Base-by-base conservation (phyloP, 176 grass and related monocot genomes). In the Calamus simplicifolius region DNA sequence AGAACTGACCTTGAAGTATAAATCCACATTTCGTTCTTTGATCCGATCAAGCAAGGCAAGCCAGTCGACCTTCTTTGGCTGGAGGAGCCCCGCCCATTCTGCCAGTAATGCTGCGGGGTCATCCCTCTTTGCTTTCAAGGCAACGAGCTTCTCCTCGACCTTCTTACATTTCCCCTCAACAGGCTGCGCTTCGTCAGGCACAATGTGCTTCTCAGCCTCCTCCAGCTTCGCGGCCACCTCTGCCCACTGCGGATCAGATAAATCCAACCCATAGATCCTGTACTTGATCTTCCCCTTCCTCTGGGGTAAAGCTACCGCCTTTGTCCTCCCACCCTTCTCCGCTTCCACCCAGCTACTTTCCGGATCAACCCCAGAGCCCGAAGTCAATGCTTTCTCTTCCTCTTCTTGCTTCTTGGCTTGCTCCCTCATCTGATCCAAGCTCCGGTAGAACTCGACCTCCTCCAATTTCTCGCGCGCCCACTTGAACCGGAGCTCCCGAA, bases 401-500 rank as follows among this genome's bases (percentile, higher is more conserved):
- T 63, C 63, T 68, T 66, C 63, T n/a, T 68, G 50, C 4, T 56
- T n/a, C 54, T 75, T 62, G 18, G 74, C 92, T 31, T 82, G 50
- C 14, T 75, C 69, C 18, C 18, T 72, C 75, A 77, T 97, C 17
- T 19, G 62, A 60, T 88, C 87, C 25, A 97, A 78, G 50, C 71
- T 50, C 13, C 72, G 63, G 69, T 91, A 97, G 78, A 88, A 97
- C 51, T 91, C 75, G 53, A 87, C 84, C 76, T 97, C 92, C 16
- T 91, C 87, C 4, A 82, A 75, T 72, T 97, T 97, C 25, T 90
- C 87, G 50, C 87, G 78, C 6, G 92, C 87, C 92, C 92, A 97
- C 66, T 97, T 97, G 75, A 97, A 97, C 16, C 87, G 92, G 43
- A 97, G 75, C 75, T 97, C 92, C 26, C 92, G 76, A 29, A 97